Evolutionary conservation across 2,329 filamentous ascomycete genomes (phyloP).

Genomic region (Colletotrichum neosansevieriae): DNA sequence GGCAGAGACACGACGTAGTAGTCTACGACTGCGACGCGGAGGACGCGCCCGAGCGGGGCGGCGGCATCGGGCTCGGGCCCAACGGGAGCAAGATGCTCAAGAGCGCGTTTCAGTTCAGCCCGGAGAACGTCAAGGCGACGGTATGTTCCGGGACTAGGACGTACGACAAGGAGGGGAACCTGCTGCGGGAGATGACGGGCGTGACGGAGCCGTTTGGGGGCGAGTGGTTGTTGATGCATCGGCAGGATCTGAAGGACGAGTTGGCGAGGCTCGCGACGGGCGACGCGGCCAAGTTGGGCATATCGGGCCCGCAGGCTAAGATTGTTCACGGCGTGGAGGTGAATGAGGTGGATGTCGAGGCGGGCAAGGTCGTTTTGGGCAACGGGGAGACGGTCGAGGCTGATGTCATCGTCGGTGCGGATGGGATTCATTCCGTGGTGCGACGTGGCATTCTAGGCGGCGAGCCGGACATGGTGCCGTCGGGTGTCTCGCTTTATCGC

Average conservation of each 20-base stretch:
- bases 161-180: conserved; percentile 29
- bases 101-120: conserved; percentile 26
- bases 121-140: conserved; percentile 11
- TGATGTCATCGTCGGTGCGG: conserved; percentile 31
- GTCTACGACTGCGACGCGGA: conserved; percentile 32
- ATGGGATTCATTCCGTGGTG: conserved; percentile 33
- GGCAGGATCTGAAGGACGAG: conserved; percentile 17
- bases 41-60: conserved; percentile 27
- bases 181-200: conserved; percentile 33
- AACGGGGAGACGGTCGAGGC: conserved; percentile 8
- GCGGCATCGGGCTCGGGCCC: conserved; percentile 30
- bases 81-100: conserved; percentile 37
- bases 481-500: conserved; percentile 31
- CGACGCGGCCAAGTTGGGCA: conserved; percentile 30
- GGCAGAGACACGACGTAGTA: conserved; percentile 27
- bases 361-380: conserved; percentile 12
- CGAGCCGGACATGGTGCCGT: not conserved
- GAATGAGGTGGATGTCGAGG: conserved; percentile 18
- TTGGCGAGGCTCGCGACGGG: conserved; percentile 25
- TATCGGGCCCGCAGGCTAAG: conserved; percentile 23
- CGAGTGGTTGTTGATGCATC: conserved; percentile 35
- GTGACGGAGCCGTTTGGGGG: conserved; percentile 33
- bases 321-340: conserved; percentile 11
- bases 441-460: conserved; percentile 12
- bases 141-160: conserved; percentile 29